These are phyloP conservation scores for Gracilaria domingensis DNA, from an alignment of 23 red algal genomes.

Conservation along the genomic window DNA sequence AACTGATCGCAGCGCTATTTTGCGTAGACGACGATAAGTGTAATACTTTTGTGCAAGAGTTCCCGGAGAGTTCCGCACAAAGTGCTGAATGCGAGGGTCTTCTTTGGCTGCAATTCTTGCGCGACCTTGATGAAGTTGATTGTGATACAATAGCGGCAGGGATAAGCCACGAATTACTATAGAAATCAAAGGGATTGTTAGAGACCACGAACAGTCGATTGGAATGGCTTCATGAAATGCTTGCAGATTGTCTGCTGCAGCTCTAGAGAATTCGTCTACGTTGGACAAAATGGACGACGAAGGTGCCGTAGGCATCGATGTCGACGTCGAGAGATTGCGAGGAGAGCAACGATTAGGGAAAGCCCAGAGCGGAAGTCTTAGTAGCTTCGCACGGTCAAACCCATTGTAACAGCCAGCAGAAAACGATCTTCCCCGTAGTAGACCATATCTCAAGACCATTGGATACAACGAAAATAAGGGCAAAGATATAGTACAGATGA, in stretches of 20 bases:
- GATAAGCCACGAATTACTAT: conserved; percentile 29
- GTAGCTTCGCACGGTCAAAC: background rate
- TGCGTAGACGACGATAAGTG: conserved; percentile 62
- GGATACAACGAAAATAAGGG: too few species aligned
- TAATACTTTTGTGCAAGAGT: conserved; percentile 64
- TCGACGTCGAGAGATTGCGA: conserved; percentile 2
- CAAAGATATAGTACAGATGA: too few species aligned
- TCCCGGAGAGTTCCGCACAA: conserved; percentile 61
- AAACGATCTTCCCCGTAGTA: background rate
- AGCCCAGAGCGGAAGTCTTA: background rate
- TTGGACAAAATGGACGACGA: background rate
- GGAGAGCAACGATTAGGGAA: background rate
- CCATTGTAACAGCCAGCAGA: background rate
- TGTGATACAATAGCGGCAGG: conserved; percentile 40
- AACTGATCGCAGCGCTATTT: conserved; percentile 54
- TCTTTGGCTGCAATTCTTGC: conserved; percentile 47
- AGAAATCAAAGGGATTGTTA: conserved; percentile 43
- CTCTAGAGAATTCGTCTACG: background rate
- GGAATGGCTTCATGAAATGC: conserved; percentile 42
- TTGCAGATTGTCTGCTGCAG: conserved; percentile 50
- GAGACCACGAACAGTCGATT: conserved; percentile 36
- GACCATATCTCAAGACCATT: background rate
- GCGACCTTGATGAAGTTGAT: conserved; percentile 24
- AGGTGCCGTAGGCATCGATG: background rate
- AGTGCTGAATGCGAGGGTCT: conserved; percentile 55